phyloP scores from a whole-genome alignment of 1,139 yeast genomes.

The Suhomyces atakaporum region DNA sequence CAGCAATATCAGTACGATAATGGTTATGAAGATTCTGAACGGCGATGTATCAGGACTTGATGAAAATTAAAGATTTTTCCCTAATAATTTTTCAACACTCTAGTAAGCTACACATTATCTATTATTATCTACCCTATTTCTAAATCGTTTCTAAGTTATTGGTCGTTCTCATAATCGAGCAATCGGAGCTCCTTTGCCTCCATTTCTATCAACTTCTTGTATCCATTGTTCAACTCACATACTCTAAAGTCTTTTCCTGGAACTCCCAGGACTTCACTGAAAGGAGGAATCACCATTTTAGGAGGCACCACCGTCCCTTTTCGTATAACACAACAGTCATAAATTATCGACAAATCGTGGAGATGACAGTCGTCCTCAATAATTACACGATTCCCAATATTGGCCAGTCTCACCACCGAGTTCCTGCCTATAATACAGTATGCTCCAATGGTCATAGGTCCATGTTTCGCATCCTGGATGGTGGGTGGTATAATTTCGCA shows the following conservation, averaged over 20 bases:
- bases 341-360: constrained; percentile 51
- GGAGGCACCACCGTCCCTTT: constrained; percentile 55
- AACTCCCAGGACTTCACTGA: constrained; percentile 49
- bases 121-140: too few relatives aligned
- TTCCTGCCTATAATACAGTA: constrained; percentile 54
- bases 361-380: constrained; percentile 47
- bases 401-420: constrained; percentile 44
- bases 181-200: constrained; percentile 41
- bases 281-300: constrained; percentile 60
- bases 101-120: too few relatives aligned
- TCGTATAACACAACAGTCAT: constrained; percentile 61
- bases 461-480: constrained; percentile 20
- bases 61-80: too few relatives aligned
- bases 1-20: too few relatives aligned
- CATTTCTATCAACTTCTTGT: constrained; percentile 42
- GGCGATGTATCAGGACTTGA: too few relatives aligned
- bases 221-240: constrained; percentile 39
- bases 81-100: too few relatives aligned
- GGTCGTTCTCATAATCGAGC: constrained; percentile 12
- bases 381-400: constrained; percentile 59
- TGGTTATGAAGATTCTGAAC: too few relatives aligned
- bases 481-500: constrained; percentile 38
- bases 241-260: constrained; percentile 37
- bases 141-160: too few relatives aligned
- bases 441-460: constrained; percentile 55